A percentile compares a stretch with the other conserved stretches of the same genome.
Evolutionary conservation across 371 early-diverging fungal species (phyloP).

Genomic region (Funneliformis caledonium): DNA sequence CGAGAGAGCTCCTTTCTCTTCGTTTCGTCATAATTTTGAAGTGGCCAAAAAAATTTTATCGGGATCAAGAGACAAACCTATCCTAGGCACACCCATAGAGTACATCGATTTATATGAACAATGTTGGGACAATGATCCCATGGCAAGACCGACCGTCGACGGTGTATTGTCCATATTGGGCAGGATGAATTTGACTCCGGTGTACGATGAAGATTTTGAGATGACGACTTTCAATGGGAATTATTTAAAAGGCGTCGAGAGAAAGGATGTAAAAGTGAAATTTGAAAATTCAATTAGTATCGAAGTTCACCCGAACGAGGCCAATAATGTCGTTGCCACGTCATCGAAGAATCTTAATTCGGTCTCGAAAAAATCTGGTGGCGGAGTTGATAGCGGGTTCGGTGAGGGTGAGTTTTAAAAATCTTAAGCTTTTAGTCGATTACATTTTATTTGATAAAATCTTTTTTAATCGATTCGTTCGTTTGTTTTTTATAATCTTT

Average conservation of each 20-base stretch:
- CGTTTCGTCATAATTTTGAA: neutral
- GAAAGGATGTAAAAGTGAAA: neutral
- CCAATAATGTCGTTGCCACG: neutral
- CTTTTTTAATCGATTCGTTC: no score
- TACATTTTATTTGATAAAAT: no score
- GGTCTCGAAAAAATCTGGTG: neutral
- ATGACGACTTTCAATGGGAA: neutral
- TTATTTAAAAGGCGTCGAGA: neutral
- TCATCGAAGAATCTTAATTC: neutral
- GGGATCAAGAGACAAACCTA: neutral
- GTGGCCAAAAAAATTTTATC: neutral
- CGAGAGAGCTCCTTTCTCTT: neutral
- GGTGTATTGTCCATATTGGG: neutral
- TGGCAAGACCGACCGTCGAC: neutral
- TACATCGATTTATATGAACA: slow-evolving; percentile 12
- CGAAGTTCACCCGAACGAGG: neutral
- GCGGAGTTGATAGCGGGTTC: neutral
- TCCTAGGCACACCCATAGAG: neutral
- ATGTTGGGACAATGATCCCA: slow-evolving; percentile 21
- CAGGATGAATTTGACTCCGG: neutral
- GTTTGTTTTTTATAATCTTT: no score
- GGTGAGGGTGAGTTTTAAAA: neutral
- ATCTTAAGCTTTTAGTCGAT: no score
- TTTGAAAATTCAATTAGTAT: neutral
- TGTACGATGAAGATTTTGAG: neutral